A percentile compares a stretch with the other conserved stretches of the same genome.
These are phyloP conservation scores for Glonium stellatum DNA, from an alignment of 495 filamentous ascomycete species.

Conservation along the genomic window DNA sequence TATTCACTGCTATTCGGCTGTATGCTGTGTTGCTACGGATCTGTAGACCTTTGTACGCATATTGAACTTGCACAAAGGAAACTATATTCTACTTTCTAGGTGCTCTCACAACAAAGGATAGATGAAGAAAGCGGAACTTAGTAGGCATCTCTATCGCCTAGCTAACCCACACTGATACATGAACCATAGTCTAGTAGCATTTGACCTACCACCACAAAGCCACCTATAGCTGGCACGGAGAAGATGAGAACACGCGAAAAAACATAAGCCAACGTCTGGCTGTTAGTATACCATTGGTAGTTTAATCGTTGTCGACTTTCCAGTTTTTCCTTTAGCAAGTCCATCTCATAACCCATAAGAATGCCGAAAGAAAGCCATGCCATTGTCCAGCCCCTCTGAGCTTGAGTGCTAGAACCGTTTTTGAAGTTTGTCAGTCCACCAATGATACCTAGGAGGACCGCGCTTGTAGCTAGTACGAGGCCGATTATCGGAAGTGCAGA, in stretches of 20 bases:
- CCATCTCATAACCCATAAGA: neutral
- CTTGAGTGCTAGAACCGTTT: neutral
- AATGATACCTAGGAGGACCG: constrained; percentile 6
- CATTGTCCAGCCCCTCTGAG: constrained; percentile 6
- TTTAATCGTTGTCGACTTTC: neutral
- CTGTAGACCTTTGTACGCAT: no score
- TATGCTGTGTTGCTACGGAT: no score
- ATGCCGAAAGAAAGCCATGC: constrained; percentile 2
- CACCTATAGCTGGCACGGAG: neutral
- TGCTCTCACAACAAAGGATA: no score
- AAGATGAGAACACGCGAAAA: neutral
- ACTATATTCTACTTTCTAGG: no score
- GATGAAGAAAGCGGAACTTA: no score
- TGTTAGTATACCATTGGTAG: neutral
- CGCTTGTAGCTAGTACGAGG: neutral
- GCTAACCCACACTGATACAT: neutral
- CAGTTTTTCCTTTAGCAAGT: neutral
- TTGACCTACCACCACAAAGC: neutral
- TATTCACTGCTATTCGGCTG: no score
- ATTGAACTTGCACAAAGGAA: no score
- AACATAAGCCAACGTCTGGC: neutral
- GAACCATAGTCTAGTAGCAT: neutral
- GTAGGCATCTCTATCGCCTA: no score
- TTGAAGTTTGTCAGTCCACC: constrained; percentile 2
- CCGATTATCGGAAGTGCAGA: neutral